Evolutionary conservation across 805 yeast genomes (phyloP).

Genomic region (Metschnikowia amazonensis): DNA sequence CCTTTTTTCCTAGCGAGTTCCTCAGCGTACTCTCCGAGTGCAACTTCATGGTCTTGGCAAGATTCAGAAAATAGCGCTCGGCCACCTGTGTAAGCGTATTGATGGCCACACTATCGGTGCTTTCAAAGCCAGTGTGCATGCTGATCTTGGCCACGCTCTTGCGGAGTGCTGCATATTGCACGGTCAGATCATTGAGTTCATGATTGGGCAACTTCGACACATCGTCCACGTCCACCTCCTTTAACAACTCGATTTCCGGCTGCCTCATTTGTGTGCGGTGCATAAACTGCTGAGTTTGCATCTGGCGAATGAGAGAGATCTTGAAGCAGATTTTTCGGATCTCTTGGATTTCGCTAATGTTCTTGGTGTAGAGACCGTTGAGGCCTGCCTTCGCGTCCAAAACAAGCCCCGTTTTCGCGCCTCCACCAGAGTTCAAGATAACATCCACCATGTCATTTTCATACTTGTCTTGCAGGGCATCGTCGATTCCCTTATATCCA

Average conservation of each 20-base stretch:
- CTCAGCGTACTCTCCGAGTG: conserved; percentile 63
- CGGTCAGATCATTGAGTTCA: conserved; percentile 54
- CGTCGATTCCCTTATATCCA: conserved; percentile 48
- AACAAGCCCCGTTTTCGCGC: conserved; percentile 24
- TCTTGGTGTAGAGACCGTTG: conserved; percentile 55
- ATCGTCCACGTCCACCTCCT: conserved; percentile 77
- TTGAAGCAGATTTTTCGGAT: conserved; percentile 85
- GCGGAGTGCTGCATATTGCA: conserved; percentile 63
- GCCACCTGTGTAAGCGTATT: conserved; percentile 80
- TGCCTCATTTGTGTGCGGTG: conserved; percentile 71
- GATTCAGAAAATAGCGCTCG: conserved; percentile 69
- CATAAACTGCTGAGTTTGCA: conserved; percentile 78
- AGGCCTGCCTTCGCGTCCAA: conserved; percentile 51
- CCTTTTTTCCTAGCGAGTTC: conserved; percentile 37
- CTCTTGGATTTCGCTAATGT: conserved; percentile 78
- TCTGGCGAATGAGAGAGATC: conserved; percentile 79
- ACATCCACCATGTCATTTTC: conserved; percentile 37
- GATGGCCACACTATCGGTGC: conserved; percentile 72
- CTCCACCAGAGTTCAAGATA: conserved; percentile 24
- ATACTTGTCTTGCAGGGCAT: conserved; percentile 35
- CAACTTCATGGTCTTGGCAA: conserved; percentile 64
- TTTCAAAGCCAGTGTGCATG: conserved; percentile 91
- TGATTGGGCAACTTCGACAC: conserved; percentile 70
- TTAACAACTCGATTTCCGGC: conserved; percentile 59
- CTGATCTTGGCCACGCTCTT: conserved; percentile 72